Percentiles rank a stretch among this genome's conserved stretches.
Evolutionary conservation across 371 early-diverging fungal species (phyloP).

Genomic region (Syncephalastrum contaminatum): DNA sequence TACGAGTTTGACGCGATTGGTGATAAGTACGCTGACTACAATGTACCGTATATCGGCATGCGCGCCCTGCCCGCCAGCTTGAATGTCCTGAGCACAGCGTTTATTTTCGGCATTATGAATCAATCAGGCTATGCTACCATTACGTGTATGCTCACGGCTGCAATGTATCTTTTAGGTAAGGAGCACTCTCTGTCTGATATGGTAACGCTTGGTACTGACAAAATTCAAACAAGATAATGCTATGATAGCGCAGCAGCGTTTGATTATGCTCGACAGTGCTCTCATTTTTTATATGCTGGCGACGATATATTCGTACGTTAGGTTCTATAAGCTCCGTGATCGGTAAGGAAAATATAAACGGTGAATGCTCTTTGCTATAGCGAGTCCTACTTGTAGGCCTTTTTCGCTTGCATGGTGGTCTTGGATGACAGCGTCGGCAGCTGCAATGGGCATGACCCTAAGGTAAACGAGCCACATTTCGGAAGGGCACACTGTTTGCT

Average conservation of each 20-base stretch:
- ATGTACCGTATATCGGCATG: conserved; percentile 83
- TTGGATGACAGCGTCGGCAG: conserved; percentile 63
- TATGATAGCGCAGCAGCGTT: conserved; percentile 80
- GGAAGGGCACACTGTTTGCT: background rate
- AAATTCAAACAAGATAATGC: conserved; percentile 66
- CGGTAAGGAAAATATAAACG: conserved; percentile 24
- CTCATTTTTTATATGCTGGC: conserved; percentile 80
- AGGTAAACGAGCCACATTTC: conserved; percentile 11
- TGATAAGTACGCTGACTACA: conserved; percentile 73
- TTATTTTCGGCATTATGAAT: conserved; percentile 77
- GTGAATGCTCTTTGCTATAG: background rate
- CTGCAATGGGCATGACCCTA: conserved; percentile 54
- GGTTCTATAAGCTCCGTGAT: conserved; percentile 72
- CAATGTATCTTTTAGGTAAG: conserved; percentile 77
- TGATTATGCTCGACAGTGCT: conserved; percentile 89
- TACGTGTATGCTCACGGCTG: conserved; percentile 65
- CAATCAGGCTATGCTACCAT: conserved; percentile 77
- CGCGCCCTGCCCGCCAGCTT: conserved; percentile 74
- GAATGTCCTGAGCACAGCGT: conserved; percentile 71
- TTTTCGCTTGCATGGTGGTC: conserved; percentile 65
- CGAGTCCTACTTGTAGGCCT: conserved; percentile 19
- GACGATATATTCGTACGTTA: conserved; percentile 76
- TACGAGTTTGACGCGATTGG: conserved; percentile 90
- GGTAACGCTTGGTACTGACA: background rate
- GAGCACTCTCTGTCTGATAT: background rate